Base-by-base conservation (phyloP, 352 stramenopile genomes). In the Elongisporangium senticosum region DNA sequence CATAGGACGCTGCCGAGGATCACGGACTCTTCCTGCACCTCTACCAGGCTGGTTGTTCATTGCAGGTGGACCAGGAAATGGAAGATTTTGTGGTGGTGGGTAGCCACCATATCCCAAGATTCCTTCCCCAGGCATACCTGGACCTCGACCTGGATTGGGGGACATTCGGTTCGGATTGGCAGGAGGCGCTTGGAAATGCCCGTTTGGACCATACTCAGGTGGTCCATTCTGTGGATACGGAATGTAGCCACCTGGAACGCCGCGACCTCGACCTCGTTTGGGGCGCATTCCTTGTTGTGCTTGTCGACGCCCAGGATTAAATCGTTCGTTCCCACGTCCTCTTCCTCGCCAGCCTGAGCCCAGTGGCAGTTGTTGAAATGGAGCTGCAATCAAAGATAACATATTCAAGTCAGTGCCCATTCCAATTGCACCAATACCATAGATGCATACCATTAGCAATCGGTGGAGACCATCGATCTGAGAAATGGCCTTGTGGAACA, bases 301-400 rank as follows among this genome's bases (percentile, higher is more conserved):
- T 48, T 23, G 24, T 58, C 62, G 58, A 26, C 62, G 62, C 53
- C 62, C 52, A 11, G 56, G 28, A 40, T 58, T 56, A 55, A 60
- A 56, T 26, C 63, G 56, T 19, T 82, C 69, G 58, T 68, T 65
- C 10, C 68, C 74, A 61, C 67, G 68, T 10, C 73, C 75, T 56
- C 54, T 74, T 14, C 61, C 68, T 69, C 66, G 66, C 67, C 70
- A 74, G 33, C 68, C 54, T 7, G 68, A 69, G 19, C 62, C 56
- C 33, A 59, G 47, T 43, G 52, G 52, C 54, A 22, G 58, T 33
- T 49, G 24, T 47, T 54, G 58, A 51, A 72, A 68, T 10, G 55
- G 55, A 48, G 49, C 40, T 33, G 39, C 5, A 49, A 47, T 19
- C 26, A 39, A 8, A 50, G 14, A 57, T 8, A 26, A 8, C 21